Evolutionary conservation across 164 flowering plant genomes (phyloP), one percentile per base, ranked within the genome.

Genomic region (Vitis amurensis): DNA sequence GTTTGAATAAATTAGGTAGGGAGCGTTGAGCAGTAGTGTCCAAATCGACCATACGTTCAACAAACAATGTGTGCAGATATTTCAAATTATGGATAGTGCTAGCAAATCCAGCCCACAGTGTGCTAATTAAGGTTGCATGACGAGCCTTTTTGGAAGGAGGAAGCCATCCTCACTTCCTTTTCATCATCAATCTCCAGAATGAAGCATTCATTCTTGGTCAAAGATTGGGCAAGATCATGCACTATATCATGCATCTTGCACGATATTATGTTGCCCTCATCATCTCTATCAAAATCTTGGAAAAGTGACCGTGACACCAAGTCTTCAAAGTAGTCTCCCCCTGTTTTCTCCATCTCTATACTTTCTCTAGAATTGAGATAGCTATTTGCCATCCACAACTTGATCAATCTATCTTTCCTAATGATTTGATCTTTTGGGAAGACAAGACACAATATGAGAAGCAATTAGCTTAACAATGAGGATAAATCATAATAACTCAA

Each of bases 141-240:
- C 56, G 69, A 16, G 27, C 50, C 4, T n/a, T 59, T 65, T 50
- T 7, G 16, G 3, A 2, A 23, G 27, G 31, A 9, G 9, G 16
- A 10, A 14, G 7, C 15, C 16, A 14, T 10, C 6, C 1, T 48
- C 16, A 16, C 12, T 37, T 55, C 37, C 12, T 59, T 29, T 17
- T 1, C 14, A 7, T 1, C 49, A 11, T 48, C 29, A 11, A 57
- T 50, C 7, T 64, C 30, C 23, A n/a, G 3, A 15, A 47, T 14
- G 6, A 29, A 19, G 23, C 62, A 63, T 55, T 71, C 62, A 9
- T 50, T 4, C 37, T 68, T 79, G 11, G 82, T 79, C 17, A 75
- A 58, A 37, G 29, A 64, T 7, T 49, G 55, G 1, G 64, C 69
- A 58, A 71, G 65, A n/a, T 64, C 74, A 37, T 64, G 69, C 29